Percentiles rank a stretch among this genome's conserved stretches.
These are phyloP conservation scores for Tylopilus vinaceipallidus DNA, from an alignment of 768 basidiomycete species.

Conservation along the genomic window DNA sequence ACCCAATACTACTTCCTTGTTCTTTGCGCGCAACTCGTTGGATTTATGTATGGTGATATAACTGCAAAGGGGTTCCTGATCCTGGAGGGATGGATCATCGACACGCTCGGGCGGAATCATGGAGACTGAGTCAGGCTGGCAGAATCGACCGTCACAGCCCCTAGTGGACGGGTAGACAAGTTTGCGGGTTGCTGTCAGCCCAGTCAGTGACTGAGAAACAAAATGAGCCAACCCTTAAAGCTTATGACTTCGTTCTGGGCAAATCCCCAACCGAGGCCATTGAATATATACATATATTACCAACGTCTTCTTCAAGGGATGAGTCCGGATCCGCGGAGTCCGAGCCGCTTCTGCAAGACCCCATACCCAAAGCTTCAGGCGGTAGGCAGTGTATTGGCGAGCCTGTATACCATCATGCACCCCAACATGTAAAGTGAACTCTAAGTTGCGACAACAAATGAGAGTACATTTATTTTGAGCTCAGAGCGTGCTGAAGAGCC, in stretches of 20 bases:
- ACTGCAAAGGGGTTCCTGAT: conserved; percentile 20
- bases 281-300: too few relatives aligned
- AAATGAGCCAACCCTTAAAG: not conserved
- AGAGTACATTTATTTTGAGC: conserved; percentile 38
- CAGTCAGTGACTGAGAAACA: not conserved
- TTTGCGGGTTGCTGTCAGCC: not conserved
- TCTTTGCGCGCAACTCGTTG: not conserved
- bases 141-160: not conserved
- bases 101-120: conserved; percentile 19
- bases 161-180: not conserved
- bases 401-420: too few relatives aligned
- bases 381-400: too few relatives aligned
- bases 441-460: conserved; percentile 12
- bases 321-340: too few relatives aligned
- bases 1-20: not conserved
- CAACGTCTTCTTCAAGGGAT: too few relatives aligned
- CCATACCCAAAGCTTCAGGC: too few relatives aligned
- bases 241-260: not conserved
- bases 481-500: conserved; percentile 84
- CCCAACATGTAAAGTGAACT: conserved; percentile 3
- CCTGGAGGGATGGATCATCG: conserved; percentile 21
- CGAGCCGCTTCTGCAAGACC: too few relatives aligned
- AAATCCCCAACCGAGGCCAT: not conserved
- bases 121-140: too few relatives aligned
- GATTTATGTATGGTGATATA: not conserved